phyloP scores from a whole-genome alignment of 108 stramenopile species.

The Nannochloropsis gaditana region DNA sequence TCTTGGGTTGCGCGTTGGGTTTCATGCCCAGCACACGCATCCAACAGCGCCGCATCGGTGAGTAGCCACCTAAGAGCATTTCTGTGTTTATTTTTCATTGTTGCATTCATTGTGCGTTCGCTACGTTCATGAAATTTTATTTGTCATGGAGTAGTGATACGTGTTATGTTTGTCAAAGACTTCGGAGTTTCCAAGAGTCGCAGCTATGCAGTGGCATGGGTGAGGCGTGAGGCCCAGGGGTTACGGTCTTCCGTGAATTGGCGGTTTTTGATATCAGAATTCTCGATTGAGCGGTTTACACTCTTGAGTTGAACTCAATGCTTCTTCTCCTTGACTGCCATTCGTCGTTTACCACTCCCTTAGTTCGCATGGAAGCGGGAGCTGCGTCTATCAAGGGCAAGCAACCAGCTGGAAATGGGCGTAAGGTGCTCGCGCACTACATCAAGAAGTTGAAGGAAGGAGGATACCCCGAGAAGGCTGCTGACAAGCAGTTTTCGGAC shows the following conservation, averaged over 20 bases:
- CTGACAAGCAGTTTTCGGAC: background rate
- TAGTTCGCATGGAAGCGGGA: background rate
- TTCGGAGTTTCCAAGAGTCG: too few relatives aligned
- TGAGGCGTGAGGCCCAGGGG: too few relatives aligned
- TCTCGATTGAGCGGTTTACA: too few relatives aligned
- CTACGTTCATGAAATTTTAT: too few relatives aligned
- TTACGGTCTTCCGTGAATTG: too few relatives aligned
- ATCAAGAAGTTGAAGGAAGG: slow-evolving; percentile 15
- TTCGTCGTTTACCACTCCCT: background rate
- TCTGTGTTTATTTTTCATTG: too few relatives aligned
- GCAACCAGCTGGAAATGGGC: background rate
- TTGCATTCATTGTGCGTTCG: too few relatives aligned
- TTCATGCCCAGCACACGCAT: slow-evolving; percentile 3
- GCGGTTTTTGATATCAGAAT: too few relatives aligned
- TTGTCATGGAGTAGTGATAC: too few relatives aligned
- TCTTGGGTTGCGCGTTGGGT: background rate
- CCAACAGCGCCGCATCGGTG: slow-evolving; percentile 9
- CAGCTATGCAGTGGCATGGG: too few relatives aligned
- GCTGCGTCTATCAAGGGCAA: background rate
- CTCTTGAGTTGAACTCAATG: too few relatives aligned
- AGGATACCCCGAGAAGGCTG: slow-evolving; percentile 14
- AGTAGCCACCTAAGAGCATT: background rate
- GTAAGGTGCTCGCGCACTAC: background rate
- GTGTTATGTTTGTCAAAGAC: too few relatives aligned
- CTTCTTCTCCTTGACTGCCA: background rate